A percentile compares a stretch with the other conserved stretches of the same genome.
phyloP scores from a whole-genome alignment of 2,329 filamentous ascomycete species.

The Penicillium sp. region DNA sequence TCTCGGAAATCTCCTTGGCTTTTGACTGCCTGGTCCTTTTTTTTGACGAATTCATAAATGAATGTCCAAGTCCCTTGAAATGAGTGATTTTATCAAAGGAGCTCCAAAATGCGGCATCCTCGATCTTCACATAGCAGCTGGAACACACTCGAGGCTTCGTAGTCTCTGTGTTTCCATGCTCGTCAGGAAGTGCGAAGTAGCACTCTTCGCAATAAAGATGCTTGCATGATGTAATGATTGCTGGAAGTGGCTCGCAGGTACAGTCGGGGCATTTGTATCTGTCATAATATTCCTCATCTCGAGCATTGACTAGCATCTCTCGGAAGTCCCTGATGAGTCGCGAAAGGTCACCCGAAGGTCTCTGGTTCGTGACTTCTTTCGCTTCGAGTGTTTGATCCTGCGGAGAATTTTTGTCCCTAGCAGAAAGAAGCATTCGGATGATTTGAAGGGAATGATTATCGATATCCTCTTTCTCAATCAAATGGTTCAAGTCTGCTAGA shows the following conservation, averaged over 20 bases:
- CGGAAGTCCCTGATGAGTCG: neutral
- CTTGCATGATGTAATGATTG: slow-evolving; percentile 45
- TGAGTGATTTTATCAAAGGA: slow-evolving; percentile 5
- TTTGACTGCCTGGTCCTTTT: neutral
- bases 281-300: slow-evolving; percentile 24
- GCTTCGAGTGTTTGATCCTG: neutral
- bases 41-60: neutral
- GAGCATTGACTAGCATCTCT: neutral
- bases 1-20: neutral
- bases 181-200: slow-evolving; percentile 21
- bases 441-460: neutral
- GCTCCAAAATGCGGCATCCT: slow-evolving; percentile 11
- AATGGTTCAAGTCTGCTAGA: slow-evolving; percentile 40
- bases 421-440: neutral
- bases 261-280: slow-evolving; percentile 44
- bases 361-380: neutral
- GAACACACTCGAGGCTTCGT: slow-evolving; percentile 22
- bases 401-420: neutral
- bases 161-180: slow-evolving; percentile 21
- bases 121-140: slow-evolving; percentile 11
- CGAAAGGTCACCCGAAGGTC: neutral
- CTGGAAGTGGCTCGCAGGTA: slow-evolving; percentile 32
- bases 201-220: slow-evolving; percentile 54
- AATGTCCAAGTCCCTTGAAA: neutral
- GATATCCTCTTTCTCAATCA: slow-evolving; percentile 24